Conservation (phyloP, 495 filamentous ascomycete genomes). For the Tuber umbilicatum region DNA sequence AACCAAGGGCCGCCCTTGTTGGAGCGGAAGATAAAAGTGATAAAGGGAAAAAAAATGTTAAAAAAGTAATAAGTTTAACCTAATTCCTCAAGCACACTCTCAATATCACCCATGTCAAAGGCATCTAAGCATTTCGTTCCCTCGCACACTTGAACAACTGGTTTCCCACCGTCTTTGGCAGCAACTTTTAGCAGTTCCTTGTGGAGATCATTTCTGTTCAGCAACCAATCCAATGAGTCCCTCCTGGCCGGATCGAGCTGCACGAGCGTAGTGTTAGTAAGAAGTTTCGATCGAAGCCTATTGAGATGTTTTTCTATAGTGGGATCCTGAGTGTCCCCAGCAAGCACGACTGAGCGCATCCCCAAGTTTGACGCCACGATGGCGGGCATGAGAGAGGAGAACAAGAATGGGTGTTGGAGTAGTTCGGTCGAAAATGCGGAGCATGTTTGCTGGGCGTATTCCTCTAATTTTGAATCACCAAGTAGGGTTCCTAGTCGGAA, state of each 20-base stretch:
- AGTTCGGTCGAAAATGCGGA: slow-evolving; percentile 83
- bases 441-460: slow-evolving; percentile 64
- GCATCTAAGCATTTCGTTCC: slow-evolving; percentile 40
- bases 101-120: slow-evolving; percentile 41
- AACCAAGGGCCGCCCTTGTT: not conserved
- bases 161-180: slow-evolving; percentile 20
- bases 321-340: slow-evolving; percentile 46
- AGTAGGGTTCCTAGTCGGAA: slow-evolving; percentile 69
- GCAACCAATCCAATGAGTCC: slow-evolving; percentile 44
- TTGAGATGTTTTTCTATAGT: slow-evolving; percentile 41
- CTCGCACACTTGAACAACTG: slow-evolving; percentile 40
- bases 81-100: slow-evolving; percentile 38
- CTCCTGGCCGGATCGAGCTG: slow-evolving; percentile 45
- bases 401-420: slow-evolving; percentile 84
- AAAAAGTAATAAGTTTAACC: slow-evolving; percentile 20
- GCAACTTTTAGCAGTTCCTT: slow-evolving; percentile 17
- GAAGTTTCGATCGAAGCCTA: slow-evolving; percentile 40
- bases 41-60: not conserved
- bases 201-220: slow-evolving; percentile 32
- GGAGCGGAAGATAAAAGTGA: not conserved
- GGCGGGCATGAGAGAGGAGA: slow-evolving; percentile 66
- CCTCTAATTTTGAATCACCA: slow-evolving; percentile 57
- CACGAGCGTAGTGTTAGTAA: slow-evolving; percentile 42
- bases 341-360: slow-evolving; percentile 46
- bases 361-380: slow-evolving; percentile 65